Percentiles rank a stretch among this genome's conserved stretches.
Conservation (phyloP, 345 rosid species). For the Gossypium mustelinum region DNA sequence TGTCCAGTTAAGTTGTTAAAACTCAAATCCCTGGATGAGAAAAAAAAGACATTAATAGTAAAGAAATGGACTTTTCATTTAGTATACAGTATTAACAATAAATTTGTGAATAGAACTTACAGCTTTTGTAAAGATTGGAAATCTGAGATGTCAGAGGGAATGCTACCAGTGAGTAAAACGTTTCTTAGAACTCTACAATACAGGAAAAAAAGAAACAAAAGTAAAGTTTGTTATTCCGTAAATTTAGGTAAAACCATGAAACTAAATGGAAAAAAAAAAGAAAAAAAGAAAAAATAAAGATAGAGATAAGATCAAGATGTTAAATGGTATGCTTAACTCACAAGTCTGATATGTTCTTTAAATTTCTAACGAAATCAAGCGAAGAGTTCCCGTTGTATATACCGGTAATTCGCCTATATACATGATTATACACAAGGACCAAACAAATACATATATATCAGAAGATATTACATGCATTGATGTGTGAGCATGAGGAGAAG, state of each 20-base stretch:
- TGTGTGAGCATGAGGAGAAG: background rate
- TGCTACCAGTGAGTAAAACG: slow-evolving; percentile 22
- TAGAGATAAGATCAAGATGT: background rate
- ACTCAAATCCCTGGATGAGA: slow-evolving; percentile 32
- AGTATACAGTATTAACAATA: background rate
- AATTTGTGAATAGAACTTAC: slow-evolving; percentile 23
- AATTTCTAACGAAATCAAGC: slow-evolving; percentile 30
- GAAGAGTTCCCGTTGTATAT: slow-evolving; percentile 37
- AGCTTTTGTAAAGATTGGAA: slow-evolving; percentile 12
- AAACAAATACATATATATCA: background rate
- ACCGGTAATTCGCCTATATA: slow-evolving; percentile 34
- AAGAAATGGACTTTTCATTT: too few species aligned
- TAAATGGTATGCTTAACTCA: slow-evolving; percentile 21
- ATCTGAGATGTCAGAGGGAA: slow-evolving; percentile 29
- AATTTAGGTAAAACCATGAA: background rate
- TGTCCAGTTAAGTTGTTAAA: slow-evolving; percentile 35
- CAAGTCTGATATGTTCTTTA: slow-evolving; percentile 35
- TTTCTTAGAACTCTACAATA: slow-evolving; percentile 27
- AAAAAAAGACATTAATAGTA: background rate
- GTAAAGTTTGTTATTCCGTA: too few species aligned
- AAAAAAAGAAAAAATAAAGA: background rate
- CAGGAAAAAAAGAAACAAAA: background rate
- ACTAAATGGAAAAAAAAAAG: background rate
- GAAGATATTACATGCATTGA: background rate
- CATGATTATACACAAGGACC: background rate